Evolutionary conservation across 2,329 filamentous ascomycete genomes (phyloP).

Genomic region (Fusarium sulawesiense): DNA sequence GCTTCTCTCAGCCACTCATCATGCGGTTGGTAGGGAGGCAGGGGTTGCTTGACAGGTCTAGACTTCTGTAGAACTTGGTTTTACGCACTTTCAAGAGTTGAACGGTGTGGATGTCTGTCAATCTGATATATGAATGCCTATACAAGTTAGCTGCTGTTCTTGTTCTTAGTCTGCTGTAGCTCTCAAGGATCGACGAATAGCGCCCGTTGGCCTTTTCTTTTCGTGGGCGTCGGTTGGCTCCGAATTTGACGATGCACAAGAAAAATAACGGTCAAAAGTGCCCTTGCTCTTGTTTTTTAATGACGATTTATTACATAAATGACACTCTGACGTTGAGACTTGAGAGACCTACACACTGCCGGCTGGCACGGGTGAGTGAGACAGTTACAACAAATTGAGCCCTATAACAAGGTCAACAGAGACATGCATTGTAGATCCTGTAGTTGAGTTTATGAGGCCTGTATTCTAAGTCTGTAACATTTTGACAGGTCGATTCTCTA

Average conservation of each 20-base stretch:
- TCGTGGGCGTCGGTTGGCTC: not conserved
- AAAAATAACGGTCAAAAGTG: not conserved
- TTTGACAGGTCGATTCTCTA: not conserved
- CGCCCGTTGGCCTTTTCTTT: not conserved
- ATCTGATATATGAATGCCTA: not conserved
- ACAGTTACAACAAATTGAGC: not conserved
- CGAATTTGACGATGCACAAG: not conserved
- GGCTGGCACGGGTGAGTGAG: not conserved
- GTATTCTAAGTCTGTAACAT: not conserved
- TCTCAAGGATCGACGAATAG: conserved; percentile 20
- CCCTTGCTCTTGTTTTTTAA: not conserved
- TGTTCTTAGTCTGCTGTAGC: not conserved
- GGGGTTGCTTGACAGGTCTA: conserved; percentile 27
- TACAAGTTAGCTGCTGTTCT: not conserved
- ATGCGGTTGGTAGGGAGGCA: conserved; percentile 21
- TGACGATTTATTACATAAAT: not conserved
- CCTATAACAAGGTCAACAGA: conserved; percentile 16
- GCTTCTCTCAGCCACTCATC: conserved; percentile 5
- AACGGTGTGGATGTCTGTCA: not conserved
- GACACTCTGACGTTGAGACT: not conserved
- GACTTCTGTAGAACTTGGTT: conserved; percentile 6
- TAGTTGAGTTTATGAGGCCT: not conserved
- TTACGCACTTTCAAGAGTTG: not conserved
- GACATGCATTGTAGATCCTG: conserved; percentile 34
- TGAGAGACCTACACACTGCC: not conserved